Evolutionary conservation across 1,139 yeast genomes (phyloP).

Genomic region (Ogataea hybrid): DNA sequence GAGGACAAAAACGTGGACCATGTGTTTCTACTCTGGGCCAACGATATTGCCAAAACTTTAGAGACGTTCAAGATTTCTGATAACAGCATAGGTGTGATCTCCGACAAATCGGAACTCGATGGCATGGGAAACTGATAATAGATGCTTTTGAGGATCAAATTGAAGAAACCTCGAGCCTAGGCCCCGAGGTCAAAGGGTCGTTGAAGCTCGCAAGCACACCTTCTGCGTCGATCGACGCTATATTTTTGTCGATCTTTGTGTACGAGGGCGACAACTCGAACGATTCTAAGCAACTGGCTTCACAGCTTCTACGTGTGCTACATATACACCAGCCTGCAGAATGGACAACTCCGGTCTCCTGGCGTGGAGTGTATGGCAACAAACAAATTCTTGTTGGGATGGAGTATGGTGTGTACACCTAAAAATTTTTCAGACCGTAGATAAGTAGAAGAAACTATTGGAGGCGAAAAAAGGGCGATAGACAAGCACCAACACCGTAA

Average conservation of each 20-base stretch:
- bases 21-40: conserved; percentile 23
- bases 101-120: conserved; percentile 1
- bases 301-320: conserved; percentile 35
- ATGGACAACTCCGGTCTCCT: conserved; percentile 66
- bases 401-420: conserved; percentile 77
- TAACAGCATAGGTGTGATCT: conserved; percentile 8
- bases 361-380: conserved; percentile 85
- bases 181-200: not conserved
- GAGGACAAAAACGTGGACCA: conserved; percentile 16
- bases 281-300: conserved; percentile 65
- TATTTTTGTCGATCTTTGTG: conserved; percentile 48
- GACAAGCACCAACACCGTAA: conserved; percentile 1
- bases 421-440: conserved; percentile 17
- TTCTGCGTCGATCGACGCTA: conserved; percentile 11
- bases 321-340: conserved; percentile 18
- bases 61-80: conserved; percentile 14
- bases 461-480: conserved; percentile 2
- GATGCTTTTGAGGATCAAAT: not conserved
- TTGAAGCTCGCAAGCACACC: not conserved
- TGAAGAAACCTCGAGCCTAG: not conserved
- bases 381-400: conserved; percentile 61
- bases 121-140: conserved; percentile 1
- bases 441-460: conserved; percentile 7
- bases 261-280: conserved; percentile 87
- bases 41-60: conserved; percentile 18